Evolutionary conservation across 2,329 filamentous ascomycete genomes (phyloP).

Genomic region (Lojkania enalia): DNA sequence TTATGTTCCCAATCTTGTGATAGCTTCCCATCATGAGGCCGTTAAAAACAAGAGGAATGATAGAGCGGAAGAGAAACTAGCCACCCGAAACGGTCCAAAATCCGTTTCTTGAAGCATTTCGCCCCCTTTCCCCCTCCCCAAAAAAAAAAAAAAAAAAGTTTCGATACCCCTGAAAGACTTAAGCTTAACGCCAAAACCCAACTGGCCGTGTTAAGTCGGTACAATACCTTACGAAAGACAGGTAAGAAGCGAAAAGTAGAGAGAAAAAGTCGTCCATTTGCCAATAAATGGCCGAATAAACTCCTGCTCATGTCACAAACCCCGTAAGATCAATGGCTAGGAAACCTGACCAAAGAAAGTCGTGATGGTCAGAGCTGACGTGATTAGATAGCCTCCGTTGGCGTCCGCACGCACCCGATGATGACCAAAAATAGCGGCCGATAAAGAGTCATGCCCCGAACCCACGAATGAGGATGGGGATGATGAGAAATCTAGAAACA

Average conservation of each 20-base stretch:
- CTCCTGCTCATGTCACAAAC: too few relatives aligned
- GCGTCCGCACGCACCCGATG: not conserved
- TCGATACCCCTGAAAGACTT: too few relatives aligned
- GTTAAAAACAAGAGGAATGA: not conserved
- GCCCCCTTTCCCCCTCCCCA: too few relatives aligned
- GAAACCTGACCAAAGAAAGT: conserved; percentile 1
- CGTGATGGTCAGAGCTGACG: conserved; percentile 6
- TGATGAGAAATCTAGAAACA: conserved; percentile 2
- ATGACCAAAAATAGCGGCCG: not conserved
- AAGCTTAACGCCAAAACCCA: too few relatives aligned
- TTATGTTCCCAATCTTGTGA: not conserved
- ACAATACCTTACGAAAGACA: too few relatives aligned
- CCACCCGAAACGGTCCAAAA: too few relatives aligned
- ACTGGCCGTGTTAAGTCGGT: too few relatives aligned
- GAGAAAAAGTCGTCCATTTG: not conserved
- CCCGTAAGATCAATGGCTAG: not conserved
- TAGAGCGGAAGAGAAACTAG: not conserved
- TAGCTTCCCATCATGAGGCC: not conserved
- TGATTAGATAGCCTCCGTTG: too few relatives aligned
- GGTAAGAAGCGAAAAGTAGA: not conserved
- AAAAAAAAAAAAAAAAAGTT: too few relatives aligned
- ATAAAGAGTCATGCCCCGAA: not conserved
- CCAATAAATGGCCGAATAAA: not conserved
- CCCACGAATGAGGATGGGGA: not conserved
- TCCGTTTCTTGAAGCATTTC: too few relatives aligned